Percentiles rank a stretch among this genome's conserved stretches.
These are phyloP conservation scores for Fusarium coffeatum DNA, from an alignment of 2,329 filamentous ascomycete genomes.

Conservation along the genomic window DNA sequence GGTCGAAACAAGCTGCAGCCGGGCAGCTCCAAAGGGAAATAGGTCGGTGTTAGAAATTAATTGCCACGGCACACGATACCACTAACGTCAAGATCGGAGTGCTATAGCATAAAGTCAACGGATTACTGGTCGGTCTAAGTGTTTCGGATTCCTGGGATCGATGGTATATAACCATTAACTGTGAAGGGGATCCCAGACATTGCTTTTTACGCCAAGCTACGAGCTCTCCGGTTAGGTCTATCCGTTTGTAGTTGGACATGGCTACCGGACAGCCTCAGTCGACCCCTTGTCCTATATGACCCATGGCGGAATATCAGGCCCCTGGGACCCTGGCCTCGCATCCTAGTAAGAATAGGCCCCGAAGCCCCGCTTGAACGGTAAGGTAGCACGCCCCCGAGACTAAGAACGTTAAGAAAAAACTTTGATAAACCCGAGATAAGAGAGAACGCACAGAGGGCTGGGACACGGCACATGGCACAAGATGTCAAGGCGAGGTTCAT, in stretches of 20 bases:
- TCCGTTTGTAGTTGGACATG: slow-evolving; percentile 37
- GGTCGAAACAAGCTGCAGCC: slow-evolving; percentile 42
- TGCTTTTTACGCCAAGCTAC: slow-evolving; percentile 39
- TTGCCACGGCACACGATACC: slow-evolving; percentile 37
- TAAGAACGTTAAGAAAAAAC: slow-evolving; percentile 42
- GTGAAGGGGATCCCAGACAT: slow-evolving; percentile 44
- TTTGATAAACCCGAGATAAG: slow-evolving; percentile 41
- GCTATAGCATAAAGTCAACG: slow-evolving; percentile 41
- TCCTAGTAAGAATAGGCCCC: slow-evolving; percentile 18
- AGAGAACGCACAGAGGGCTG: slow-evolving; percentile 24
- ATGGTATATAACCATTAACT: slow-evolving; percentile 45
- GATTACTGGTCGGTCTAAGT: slow-evolving; percentile 38
- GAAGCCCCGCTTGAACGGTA: slow-evolving; percentile 30
- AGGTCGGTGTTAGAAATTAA: slow-evolving; percentile 44
- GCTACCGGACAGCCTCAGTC: slow-evolving; percentile 34
- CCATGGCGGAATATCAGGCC: slow-evolving; percentile 33
- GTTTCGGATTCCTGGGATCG: slow-evolving; percentile 46
- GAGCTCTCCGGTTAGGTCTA: slow-evolving; percentile 35
- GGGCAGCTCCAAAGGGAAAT: slow-evolving; percentile 38
- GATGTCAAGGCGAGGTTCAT: slow-evolving; percentile 32
- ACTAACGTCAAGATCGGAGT: slow-evolving; percentile 36
- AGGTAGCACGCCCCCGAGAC: slow-evolving; percentile 28
- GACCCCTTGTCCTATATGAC: slow-evolving; percentile 37
- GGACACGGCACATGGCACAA: slow-evolving; percentile 12
- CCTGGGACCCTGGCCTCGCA: slow-evolving; percentile 25